Evolutionary conservation across 2,329 filamentous ascomycete genomes (phyloP), one percentile per base, ranked within the genome.

Genomic region (Diaporthe velutina): DNA sequence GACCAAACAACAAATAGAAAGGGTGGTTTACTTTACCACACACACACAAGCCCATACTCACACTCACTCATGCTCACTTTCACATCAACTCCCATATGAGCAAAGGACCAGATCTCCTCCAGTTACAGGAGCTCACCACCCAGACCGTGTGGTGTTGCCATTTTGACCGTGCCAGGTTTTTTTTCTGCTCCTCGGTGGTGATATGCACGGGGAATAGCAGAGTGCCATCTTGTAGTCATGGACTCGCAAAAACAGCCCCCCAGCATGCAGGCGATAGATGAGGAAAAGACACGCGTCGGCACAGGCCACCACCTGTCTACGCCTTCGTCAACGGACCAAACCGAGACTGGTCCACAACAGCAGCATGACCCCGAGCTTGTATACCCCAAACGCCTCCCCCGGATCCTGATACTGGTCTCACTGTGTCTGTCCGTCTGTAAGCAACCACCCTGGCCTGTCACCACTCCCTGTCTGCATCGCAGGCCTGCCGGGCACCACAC

Each of bases 311-410:
- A 52, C 13, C 17, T 22, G 52, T 66, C 38, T 1, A 30, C 48
- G 28, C 60, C 42, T 25, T 45, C 28, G 19, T 33, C 22, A 2
- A 64, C 13, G 30, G 42, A 42, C 19, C 35, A 71, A 22, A 22
- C 15, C n/a, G 73, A 38, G 45, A 28, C 40, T 25, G 48, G n/a
- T 5, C 22, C 73, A 48, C 50, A 66, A 10, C n/a, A 74, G 33
- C 67, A 50, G n/a, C 25, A 74, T 38, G 78, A 77, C 1, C 78
- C 79, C 58, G 45, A 50, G 8, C 40, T 77, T 28, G 70, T 78
- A 4, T 88, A 88, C 77, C 86, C 87, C 0, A 77, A 79, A 30
- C 84, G 84, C 54, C 67, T 82, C 30, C 85, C 83, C 77, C 82
- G 87, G 7, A 35, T 80, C 25, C 80, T 87, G 57, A 85, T 88